A percentile compares a stretch with the other conserved stretches of the same genome.
Conservation (phyloP, 257 asterid species). For the Solanum bukasovii region DNA sequence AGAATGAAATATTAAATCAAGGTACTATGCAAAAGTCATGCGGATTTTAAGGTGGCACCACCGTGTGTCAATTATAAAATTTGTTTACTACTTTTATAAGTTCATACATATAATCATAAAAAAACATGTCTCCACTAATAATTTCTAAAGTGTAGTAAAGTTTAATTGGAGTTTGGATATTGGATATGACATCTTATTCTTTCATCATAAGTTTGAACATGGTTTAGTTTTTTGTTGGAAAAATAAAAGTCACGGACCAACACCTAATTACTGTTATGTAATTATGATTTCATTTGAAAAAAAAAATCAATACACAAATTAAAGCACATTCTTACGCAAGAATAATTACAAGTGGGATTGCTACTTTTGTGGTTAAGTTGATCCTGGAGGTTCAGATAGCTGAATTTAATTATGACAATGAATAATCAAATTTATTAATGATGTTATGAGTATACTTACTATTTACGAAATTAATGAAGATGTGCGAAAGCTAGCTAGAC, state of each 20-base stretch:
- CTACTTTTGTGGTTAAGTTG: background rate
- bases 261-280: background rate
- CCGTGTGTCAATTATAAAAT: background rate
- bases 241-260: background rate
- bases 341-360: background rate
- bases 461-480: too few species aligned
- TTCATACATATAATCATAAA: background rate
- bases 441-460: background rate
- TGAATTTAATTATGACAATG: background rate
- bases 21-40: constrained; percentile 2
- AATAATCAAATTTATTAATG: background rate
- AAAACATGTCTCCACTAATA: background rate
- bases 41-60: background rate
- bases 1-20: background rate
- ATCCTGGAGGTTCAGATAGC: background rate
- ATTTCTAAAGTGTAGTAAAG: background rate
- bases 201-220: background rate
- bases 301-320: background rate
- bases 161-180: background rate
- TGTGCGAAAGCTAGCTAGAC: rapidly evolving
- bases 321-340: background rate
- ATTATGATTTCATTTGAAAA: background rate
- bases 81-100: background rate
- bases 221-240: background rate
- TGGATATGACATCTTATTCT: background rate